These are phyloP conservation scores for Phialocephala subalpina DNA, from an alignment of 2,329 filamentous ascomycete genomes.

Conservation along the genomic window DNA sequence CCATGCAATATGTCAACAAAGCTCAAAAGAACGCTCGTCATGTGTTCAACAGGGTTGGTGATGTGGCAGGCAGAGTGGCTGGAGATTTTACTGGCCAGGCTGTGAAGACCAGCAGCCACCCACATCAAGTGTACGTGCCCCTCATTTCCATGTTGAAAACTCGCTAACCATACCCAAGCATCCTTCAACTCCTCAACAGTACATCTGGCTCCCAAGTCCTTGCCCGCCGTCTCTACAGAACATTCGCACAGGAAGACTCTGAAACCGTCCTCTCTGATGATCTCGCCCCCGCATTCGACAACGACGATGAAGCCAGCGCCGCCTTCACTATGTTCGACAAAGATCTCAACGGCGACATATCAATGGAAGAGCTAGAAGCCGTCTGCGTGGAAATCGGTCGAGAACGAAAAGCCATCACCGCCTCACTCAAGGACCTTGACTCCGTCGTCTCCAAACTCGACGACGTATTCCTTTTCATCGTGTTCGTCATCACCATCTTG, in stretches of 20 bases:
- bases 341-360: conserved; percentile 95
- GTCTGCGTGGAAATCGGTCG: conserved; percentile 94
- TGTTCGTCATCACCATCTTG: conserved; percentile 79
- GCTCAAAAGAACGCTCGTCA: conserved; percentile 78
- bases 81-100: conserved; percentile 88
- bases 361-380: conserved; percentile 91
- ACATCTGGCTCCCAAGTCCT: conserved; percentile 82
- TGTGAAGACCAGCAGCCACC: conserved; percentile 75
- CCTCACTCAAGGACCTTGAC: conserved; percentile 92
- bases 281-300: conserved; percentile 79
- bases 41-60: conserved; percentile 81
- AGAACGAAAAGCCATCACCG: conserved; percentile 94
- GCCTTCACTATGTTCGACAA: conserved; percentile 95
- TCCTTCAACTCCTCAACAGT: conserved; percentile 77
- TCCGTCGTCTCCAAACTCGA: conserved; percentile 92
- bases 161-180: conserved; percentile 45
- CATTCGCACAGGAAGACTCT: conserved; percentile 76
- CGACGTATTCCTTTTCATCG: conserved; percentile 87
- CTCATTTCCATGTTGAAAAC: neutral
- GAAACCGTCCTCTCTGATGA: conserved; percentile 84
- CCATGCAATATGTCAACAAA: conserved; percentile 72
- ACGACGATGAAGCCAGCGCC: conserved; percentile 84
- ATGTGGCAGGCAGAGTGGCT: conserved; percentile 84
- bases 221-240: conserved; percentile 87
- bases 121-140: conserved; percentile 71